Conservation (phyloP, 805 yeast species). For the Blastobotrys robertii region DNA sequence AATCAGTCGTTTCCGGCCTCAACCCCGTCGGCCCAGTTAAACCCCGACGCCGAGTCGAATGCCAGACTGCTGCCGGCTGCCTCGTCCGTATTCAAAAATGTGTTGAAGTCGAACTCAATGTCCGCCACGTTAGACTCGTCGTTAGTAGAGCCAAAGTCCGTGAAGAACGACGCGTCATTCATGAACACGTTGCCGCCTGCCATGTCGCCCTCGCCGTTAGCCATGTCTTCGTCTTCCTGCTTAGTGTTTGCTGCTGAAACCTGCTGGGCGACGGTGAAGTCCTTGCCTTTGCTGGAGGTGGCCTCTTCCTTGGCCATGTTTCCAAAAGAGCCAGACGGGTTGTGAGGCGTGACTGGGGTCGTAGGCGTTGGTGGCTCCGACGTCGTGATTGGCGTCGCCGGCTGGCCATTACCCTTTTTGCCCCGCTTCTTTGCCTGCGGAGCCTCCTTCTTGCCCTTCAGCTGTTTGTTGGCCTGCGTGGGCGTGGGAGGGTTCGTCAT, state of each 20-base stretch:
- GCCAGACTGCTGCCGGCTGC: slow-evolving; percentile 14
- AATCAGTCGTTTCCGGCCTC: slow-evolving; percentile 6
- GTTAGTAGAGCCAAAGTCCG: slow-evolving; percentile 20
- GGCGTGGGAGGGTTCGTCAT: slow-evolving; percentile 17
- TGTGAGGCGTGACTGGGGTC: slow-evolving; percentile 33
- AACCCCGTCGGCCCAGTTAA: slow-evolving; percentile 14
- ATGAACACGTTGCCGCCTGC: slow-evolving; percentile 20
- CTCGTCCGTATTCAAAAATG: slow-evolving; percentile 34
- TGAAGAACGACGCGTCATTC: slow-evolving; percentile 29
- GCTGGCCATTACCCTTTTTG: slow-evolving; percentile 14
- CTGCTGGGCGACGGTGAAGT: slow-evolving; percentile 9
- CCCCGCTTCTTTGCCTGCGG: slow-evolving; percentile 13
- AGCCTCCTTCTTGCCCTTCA: slow-evolving; percentile 16
- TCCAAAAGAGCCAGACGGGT: slow-evolving; percentile 18
- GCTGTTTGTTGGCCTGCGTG: slow-evolving; percentile 14
- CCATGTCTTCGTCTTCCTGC: too few species aligned
- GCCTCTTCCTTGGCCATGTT: slow-evolving; percentile 3
- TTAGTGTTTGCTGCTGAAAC: slow-evolving; percentile 1
- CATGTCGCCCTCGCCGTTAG: slow-evolving; percentile 4
- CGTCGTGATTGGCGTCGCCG: slow-evolving; percentile 19
- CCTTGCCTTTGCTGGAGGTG: slow-evolving; percentile 1
- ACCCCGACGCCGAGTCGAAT: slow-evolving; percentile 10
- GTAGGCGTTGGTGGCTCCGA: slow-evolving; percentile 37
- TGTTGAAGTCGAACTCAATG: slow-evolving; percentile 35
- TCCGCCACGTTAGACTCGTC: slow-evolving; percentile 22